phyloP scores from a whole-genome alignment of 768 basidiomycete species.

The Clitopilus passeckerianus region DNA sequence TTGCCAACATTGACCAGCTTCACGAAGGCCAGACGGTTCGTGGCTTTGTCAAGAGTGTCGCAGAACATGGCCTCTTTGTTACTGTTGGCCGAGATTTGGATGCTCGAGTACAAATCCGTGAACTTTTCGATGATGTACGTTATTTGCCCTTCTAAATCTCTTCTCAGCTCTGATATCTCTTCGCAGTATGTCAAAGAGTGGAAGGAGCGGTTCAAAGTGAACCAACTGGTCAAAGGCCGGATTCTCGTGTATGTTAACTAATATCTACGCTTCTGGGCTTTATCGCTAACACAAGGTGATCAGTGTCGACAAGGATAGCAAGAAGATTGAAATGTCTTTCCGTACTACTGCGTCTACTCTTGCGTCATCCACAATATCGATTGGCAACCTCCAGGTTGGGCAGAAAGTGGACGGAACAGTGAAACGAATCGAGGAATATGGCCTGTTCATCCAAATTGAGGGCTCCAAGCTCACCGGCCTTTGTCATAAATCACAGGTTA shows the following conservation, averaged over 20 bases:
- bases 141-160: neutral
- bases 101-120: slow-evolving; percentile 88
- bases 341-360: slow-evolving; percentile 56
- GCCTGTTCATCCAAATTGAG: slow-evolving; percentile 90
- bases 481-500: slow-evolving; percentile 90
- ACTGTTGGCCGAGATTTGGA: slow-evolving; percentile 79
- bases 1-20: slow-evolving; percentile 55
- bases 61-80: slow-evolving; percentile 87
- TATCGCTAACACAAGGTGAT: slow-evolving; percentile 1
- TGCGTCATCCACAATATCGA: slow-evolving; percentile 29
- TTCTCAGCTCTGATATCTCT: slow-evolving; percentile 7
- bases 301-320: slow-evolving; percentile 67
- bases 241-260: slow-evolving; percentile 58
- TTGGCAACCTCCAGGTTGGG: slow-evolving; percentile 64
- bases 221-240: slow-evolving; percentile 85
- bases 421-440: slow-evolving; percentile 82
- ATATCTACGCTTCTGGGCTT: neutral
- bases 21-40: slow-evolving; percentile 72
- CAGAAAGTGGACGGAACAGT: slow-evolving; percentile 78
- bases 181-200: slow-evolving; percentile 90
- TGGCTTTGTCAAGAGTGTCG: slow-evolving; percentile 86
- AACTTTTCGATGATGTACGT: slow-evolving; percentile 81
- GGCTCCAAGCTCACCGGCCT: slow-evolving; percentile 81
- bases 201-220: slow-evolving; percentile 73
- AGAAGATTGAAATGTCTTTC: slow-evolving; percentile 90